These are phyloP conservation scores for Blepharisma stoltei DNA, from an alignment of 73 alveolate species.

Conservation along the genomic window DNA sequence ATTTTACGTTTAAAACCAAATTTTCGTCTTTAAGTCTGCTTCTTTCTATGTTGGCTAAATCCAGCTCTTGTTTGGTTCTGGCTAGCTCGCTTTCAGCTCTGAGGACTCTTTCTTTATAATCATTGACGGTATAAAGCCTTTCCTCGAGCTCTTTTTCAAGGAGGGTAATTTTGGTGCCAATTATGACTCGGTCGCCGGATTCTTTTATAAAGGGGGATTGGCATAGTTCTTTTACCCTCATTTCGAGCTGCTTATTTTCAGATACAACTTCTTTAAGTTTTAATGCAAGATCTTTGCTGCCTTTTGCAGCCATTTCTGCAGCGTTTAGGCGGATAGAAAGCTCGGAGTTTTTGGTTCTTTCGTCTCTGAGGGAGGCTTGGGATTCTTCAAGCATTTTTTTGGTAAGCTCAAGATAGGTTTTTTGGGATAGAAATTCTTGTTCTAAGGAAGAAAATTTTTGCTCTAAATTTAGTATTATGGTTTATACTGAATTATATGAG, in stretches of 20 bases:
- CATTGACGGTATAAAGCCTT: too few relatives aligned
- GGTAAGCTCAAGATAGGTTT: not conserved
- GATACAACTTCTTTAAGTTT: not conserved
- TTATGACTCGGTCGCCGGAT: too few relatives aligned
- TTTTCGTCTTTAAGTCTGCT: slow-evolving; percentile 37
- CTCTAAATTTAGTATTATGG: not conserved
- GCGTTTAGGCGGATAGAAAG: not conserved
- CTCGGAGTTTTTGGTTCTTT: slow-evolving; percentile 3
- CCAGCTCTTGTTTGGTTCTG: slow-evolving; percentile 45
- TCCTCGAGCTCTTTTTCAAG: too few relatives aligned
- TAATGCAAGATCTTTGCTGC: not conserved
- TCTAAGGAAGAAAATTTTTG: not conserved
- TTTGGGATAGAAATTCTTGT: not conserved
- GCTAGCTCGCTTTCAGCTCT: slow-evolving; percentile 38
- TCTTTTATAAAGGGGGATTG: too few relatives aligned
- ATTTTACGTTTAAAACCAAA: slow-evolving; percentile 30
- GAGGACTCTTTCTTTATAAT: not conserved
- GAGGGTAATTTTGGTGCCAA: too few relatives aligned
- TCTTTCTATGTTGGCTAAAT: slow-evolving; percentile 34
- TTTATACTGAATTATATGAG: too few relatives aligned
- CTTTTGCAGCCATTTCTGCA: slow-evolving; percentile 23
- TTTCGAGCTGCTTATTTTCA: not conserved
- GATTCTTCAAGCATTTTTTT: not conserved
- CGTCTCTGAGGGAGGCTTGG: slow-evolving; percentile 12
- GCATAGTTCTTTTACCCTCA: slow-evolving; percentile 4